Base-by-base conservation (phyloP, 2,329 filamentous ascomycete species). In the Paramyrothecium roridum region DNA sequence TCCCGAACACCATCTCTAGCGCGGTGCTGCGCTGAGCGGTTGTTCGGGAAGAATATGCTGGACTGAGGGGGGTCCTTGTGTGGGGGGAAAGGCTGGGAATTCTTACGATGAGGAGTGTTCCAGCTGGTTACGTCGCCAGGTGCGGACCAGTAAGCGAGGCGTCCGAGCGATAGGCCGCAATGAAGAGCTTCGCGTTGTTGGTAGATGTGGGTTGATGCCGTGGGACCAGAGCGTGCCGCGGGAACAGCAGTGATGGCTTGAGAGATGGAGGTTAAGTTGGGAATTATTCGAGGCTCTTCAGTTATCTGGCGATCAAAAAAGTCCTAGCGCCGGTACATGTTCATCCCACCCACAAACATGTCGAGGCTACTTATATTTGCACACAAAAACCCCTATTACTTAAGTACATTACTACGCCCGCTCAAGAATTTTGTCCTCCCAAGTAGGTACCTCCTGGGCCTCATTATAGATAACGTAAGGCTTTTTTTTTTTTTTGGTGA, bases 301-400 rank as follows among this genome's bases (percentile, higher is more conserved):
- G 26, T 30, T 30, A 30, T 30, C 26, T 30, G 26, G n/a, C 37
- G 37, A 19, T 43, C 37, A 54, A 58, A 58, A n/a, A 50, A 53
- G 54, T 56, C 51, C 55, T 62, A 56, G 58, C 54, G 45, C 45
- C 58, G 57, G 57, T 49, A 60, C 50, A 54, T 43, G 13, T 19
- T 19, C n/a, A 16, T 17, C 13, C n/a, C n/a, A 19, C 37, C 37
- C 37, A 43, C 13, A 16, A 19, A 19, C 7, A 16, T 6, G 37
- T 43, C 13, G 6, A 13, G 16, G 37, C n/a, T 16, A 43, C 37
- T 43, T 43, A 13, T 13, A 4, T 4, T 43, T 16, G 37, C 37
- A 13, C 37, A 6, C n/a, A 19, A 16, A 43, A 19, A 17, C 6
- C n/a, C n/a, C n/a, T 16, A 19, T 6, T 6, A 19, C n/a, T 13